Percentiles rank a stretch among this genome's conserved stretches.
Evolutionary conservation across 495 filamentous ascomycete genomes (phyloP).

Genomic region (Penicillium mononematosum): DNA sequence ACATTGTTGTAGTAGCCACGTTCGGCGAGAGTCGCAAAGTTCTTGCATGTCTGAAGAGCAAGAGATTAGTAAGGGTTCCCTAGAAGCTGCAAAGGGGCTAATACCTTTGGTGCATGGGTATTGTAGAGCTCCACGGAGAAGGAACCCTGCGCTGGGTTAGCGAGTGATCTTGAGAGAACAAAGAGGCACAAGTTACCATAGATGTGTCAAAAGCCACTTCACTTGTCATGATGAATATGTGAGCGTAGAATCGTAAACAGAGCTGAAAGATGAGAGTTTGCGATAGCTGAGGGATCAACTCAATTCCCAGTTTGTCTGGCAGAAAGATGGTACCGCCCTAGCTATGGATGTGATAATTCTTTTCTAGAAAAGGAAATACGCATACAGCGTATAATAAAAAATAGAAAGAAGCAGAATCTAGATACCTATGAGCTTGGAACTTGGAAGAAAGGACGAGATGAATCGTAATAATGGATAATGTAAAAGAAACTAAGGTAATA

Average conservation of each 20-base stretch:
- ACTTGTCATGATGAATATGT: slow-evolving; percentile 59
- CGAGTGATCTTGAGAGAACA: neutral
- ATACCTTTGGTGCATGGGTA: slow-evolving; percentile 69
- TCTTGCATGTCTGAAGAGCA: slow-evolving; percentile 68
- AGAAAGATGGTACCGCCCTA: neutral
- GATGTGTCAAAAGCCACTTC: slow-evolving; percentile 76
- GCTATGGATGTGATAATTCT: neutral
- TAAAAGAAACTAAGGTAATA: neutral
- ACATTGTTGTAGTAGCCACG: slow-evolving; percentile 84
- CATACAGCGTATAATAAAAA: neutral
- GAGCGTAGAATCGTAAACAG: slow-evolving; percentile 6
- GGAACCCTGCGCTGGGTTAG: slow-evolving; percentile 57
- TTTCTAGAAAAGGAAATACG: neutral
- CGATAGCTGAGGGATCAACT: slow-evolving; percentile 5
- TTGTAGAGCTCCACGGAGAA: slow-evolving; percentile 90
- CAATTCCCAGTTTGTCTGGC: slow-evolving; percentile 1
- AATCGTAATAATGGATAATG: neutral
- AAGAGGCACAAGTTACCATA: slow-evolving; percentile 54
- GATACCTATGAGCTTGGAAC: no score
- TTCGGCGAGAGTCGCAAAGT: slow-evolving; percentile 75
- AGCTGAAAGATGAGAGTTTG: slow-evolving; percentile 9
- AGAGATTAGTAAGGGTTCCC: slow-evolving; percentile 17
- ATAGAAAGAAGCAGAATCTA: neutral
- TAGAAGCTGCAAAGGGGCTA: neutral
- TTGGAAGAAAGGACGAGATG: neutral